Conservation (phyloP, 2,329 filamentous ascomycete species). For the Onygena corvina region DNA sequence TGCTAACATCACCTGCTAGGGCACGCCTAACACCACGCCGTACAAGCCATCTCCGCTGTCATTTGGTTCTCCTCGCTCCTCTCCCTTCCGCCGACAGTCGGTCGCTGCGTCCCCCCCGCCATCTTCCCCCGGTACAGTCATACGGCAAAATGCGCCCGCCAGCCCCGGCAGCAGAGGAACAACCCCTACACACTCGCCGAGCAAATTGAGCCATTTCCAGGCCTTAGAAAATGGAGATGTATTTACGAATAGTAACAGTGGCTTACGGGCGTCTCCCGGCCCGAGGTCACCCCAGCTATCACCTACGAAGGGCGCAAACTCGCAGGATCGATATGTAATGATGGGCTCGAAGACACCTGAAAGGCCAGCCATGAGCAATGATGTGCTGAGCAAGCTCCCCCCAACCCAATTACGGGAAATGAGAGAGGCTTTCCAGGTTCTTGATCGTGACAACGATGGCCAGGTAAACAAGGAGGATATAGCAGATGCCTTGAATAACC, state of each 20-base stretch:
- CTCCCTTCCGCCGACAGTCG: slow-evolving; percentile 56
- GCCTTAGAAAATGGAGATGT: slow-evolving; percentile 33
- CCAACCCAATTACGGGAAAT: slow-evolving; percentile 74
- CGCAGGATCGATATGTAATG: slow-evolving; percentile 21
- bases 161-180: slow-evolving; percentile 33
- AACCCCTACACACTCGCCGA: slow-evolving; percentile 36
- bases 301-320: slow-evolving; percentile 27
- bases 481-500: slow-evolving; percentile 71
- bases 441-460: slow-evolving; percentile 82
- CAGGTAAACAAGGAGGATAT: slow-evolving; percentile 72
- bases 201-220: slow-evolving; percentile 38
- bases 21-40: slow-evolving; percentile 43
- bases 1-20: slow-evolving; percentile 19
- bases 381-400: slow-evolving; percentile 40
- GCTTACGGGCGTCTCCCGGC: slow-evolving; percentile 26
- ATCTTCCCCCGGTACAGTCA: slow-evolving; percentile 44
- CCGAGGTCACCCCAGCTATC: slow-evolving; percentile 31
- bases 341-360: slow-evolving; percentile 21
- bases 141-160: slow-evolving; percentile 37
- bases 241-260: slow-evolving; percentile 19
- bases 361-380: slow-evolving; percentile 17
- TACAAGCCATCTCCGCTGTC: slow-evolving; percentile 63
- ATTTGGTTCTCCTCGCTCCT: slow-evolving; percentile 57
- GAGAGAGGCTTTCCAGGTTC: slow-evolving; percentile 83
- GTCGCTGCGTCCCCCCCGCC: slow-evolving; percentile 39